A percentile compares a stretch with the other conserved stretches of the same genome.
Conservation (phyloP, 441 rosid species). For the Erysimum cheiri region DNA sequence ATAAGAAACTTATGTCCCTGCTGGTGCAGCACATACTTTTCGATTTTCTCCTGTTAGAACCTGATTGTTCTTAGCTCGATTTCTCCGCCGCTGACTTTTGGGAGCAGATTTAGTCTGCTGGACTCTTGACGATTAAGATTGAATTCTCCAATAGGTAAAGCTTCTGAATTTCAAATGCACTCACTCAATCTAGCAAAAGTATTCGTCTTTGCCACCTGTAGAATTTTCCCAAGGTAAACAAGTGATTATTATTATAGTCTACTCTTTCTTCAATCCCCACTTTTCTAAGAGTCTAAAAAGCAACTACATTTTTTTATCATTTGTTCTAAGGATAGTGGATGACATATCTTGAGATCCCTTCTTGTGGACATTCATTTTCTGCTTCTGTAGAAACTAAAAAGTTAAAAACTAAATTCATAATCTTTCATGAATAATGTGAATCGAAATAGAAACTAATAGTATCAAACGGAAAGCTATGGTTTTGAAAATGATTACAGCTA, state of each 20-base stretch:
- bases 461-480: neutral
- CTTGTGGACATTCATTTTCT: neutral
- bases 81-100: constrained; percentile 30
- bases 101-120: neutral
- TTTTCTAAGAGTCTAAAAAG: constrained; percentile 19
- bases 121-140: neutral
- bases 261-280: neutral
- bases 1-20: too few species aligned
- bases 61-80: too few species aligned
- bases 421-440: neutral
- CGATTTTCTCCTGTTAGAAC: too few species aligned
- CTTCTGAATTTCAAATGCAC: neutral
- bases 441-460: neutral
- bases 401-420: neutral
- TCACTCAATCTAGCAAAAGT: neutral
- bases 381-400: neutral
- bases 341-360: constrained; percentile 28
- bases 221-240: neutral
- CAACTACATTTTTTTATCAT: constrained; percentile 1
- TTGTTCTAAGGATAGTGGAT: constrained; percentile 32
- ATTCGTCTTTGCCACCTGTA: constrained; percentile 20
- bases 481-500: constrained; percentile 7
- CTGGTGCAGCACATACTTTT: too few species aligned
- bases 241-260: neutral
- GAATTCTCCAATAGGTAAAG: constrained; percentile 14